Evolutionary conservation across 2,329 filamentous ascomycete species (phyloP), one percentile per base, ranked within the genome.

Genomic region (Chrysoporthe puriensis): DNA sequence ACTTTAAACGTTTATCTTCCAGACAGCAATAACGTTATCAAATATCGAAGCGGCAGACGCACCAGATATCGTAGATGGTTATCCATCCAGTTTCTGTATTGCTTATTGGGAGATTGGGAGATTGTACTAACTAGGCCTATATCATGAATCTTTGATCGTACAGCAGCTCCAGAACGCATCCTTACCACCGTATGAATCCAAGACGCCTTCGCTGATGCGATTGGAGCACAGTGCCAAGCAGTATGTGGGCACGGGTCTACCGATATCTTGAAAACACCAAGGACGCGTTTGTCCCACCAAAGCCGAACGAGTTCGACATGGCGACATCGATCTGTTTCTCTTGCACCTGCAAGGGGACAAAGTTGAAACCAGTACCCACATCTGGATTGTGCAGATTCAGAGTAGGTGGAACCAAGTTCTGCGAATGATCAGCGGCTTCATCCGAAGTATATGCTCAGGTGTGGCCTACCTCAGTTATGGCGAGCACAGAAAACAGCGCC

Each of bases 271-370:
- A 85, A 74, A 98, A 95, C 63, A 94, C 94, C 48, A 99, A 81
- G 64, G 89, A 94, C 54, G 95, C 94, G 80, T 99, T 99, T 1
- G 95, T 98, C 18, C 96, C 96, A 13, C 96, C 96, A 81, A 99
- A 99, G 0, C 96, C 96, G 80, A 99, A 99, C 77, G 95, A 98
- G 75, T 99, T 99, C 3, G 93, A 96, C 67, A 99, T 74, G 5
- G 92, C 92, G 32, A 95, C 90, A 67, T 88, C 81, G 13, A 98
- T 87, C 2, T 83, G 76, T 71, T 88, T 89, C 63, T 91, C 78
- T 78, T 97, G 94, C 0, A 93, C 85, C 58, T 82, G 76, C 4
- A 88, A 83, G 0, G 94, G 88, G 3, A 97, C 89, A 77, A 97
- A 95, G 76, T 98, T 97, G 81, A 95, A 97, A 71, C 89, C 82